Conservation (phyloP, 1,284 basidiomycete species). For the Porogramme epimiltina region DNA sequence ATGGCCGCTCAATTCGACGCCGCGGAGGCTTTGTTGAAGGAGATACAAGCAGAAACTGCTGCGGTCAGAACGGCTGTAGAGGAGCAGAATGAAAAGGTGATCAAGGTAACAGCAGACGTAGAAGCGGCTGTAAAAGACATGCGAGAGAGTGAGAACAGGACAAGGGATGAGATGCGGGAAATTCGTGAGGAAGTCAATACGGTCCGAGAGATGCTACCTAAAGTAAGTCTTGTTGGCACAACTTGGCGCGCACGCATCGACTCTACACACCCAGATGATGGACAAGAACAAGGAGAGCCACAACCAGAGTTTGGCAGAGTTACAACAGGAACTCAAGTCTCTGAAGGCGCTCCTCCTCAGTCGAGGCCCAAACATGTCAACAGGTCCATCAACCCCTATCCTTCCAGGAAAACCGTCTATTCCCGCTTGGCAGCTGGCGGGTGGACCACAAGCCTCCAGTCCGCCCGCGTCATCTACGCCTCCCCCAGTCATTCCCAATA, state of each 20-base stretch:
- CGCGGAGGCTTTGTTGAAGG: constrained; percentile 80
- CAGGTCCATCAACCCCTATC: constrained; percentile 51
- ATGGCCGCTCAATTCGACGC: constrained; percentile 93
- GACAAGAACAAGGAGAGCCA: constrained; percentile 90
- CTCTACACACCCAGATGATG: constrained; percentile 67
- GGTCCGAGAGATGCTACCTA: constrained; percentile 89
- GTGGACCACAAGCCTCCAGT: constrained; percentile 17
- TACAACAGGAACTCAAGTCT: constrained; percentile 95
- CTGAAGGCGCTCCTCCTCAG: constrained; percentile 92
- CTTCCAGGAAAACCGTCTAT: constrained; percentile 70
- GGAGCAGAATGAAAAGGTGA: constrained; percentile 79
- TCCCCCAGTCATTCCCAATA: constrained; percentile 13
- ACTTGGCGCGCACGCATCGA: background rate
- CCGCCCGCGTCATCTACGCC: constrained; percentile 24
- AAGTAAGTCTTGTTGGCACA: constrained; percentile 48
- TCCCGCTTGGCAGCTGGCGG: constrained; percentile 85
- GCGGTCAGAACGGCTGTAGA: constrained; percentile 80
- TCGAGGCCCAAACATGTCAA: constrained; percentile 58
- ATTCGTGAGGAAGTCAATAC: constrained; percentile 90
- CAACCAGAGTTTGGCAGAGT: constrained; percentile 75
- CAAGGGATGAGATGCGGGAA: constrained; percentile 90
- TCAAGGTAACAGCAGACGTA: constrained; percentile 80
- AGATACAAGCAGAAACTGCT: constrained; percentile 79
- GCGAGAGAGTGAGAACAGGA: constrained; percentile 76
- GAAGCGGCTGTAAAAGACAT: constrained; percentile 78